Evolutionary conservation across 345 rosid species (phyloP), one percentile per base, ranked within the genome.

Genomic region (Syzygium grande): DNA sequence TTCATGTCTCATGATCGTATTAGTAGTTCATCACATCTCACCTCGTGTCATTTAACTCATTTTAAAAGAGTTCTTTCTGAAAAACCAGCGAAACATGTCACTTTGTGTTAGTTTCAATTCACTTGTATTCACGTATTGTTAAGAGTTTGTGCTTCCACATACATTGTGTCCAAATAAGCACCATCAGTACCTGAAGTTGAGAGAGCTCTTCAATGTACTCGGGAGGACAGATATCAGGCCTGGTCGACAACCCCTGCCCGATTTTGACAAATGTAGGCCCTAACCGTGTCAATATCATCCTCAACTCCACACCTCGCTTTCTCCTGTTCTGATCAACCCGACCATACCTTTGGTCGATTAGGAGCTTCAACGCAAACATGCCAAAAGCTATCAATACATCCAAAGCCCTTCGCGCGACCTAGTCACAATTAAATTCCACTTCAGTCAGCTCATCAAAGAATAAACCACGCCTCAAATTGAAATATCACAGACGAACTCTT

Each of bases 221-320:
- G 0, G 98, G 94, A 52, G 99, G 99, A 88, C 98, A 97, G 87
- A 97, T 88, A 87, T 97, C 99, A 12, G 99, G 99, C 87, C 99
- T 92, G 78, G 99, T 96, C 52, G 99, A 98, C 85, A 98, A 88
- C 38, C 97, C 99, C 91, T 98, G 99, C 87, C 99, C 99, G 10
- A 98, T 88, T 89, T 98, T 98, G 34, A 96, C 98, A 87, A 98
- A 98, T 87, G 99, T 95, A 77, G 99, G 98, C 2, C 99, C 99
- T 23, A 98, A 89, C 88, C 95, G 92, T 78, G 97, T 95, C 88
- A 98, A 94, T 30, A 95, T 94, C n/a, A 38, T 85, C 25, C 94
- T 89, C 85, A 98, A 94, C 91, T 98, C 94, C 38, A 51, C 84
- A 0, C 96, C 99, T 85, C 99, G 93, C 91, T 83, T 91, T 88